phyloP scores from a whole-genome alignment of 1,139 yeast species.

The Nakaseomyces sp. region DNA sequence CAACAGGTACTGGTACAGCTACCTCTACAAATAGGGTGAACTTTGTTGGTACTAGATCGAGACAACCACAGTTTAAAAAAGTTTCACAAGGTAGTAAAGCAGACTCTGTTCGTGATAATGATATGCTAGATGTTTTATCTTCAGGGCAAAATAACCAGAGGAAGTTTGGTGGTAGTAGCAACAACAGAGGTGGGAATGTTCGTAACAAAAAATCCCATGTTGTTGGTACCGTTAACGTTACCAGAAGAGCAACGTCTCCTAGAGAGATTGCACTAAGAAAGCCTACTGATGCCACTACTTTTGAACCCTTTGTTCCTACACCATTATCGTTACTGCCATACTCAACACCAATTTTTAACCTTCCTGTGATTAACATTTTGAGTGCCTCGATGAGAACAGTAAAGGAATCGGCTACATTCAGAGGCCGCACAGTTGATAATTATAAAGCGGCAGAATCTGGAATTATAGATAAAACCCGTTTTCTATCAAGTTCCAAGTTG shows the following conservation, averaged over 20 bases:
- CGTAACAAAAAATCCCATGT: slow-evolving; percentile 1
- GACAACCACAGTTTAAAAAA: slow-evolving; percentile 7
- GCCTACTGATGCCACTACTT: not conserved
- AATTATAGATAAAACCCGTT: slow-evolving; percentile 18
- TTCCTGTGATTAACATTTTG: not conserved
- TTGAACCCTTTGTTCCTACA: slow-evolving; percentile 1
- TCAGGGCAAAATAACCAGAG: not conserved
- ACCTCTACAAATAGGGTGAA: too few species aligned
- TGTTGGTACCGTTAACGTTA: not conserved
- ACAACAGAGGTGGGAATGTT: not conserved
- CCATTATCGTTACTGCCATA: not conserved
- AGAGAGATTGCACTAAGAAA: slow-evolving; percentile 2
- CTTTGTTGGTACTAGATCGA: not conserved
- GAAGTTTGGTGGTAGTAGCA: not conserved
- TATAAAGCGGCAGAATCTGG: not conserved
- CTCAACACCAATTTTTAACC: slow-evolving; percentile 1
- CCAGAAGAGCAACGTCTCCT: not conserved
- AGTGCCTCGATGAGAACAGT: not conserved
- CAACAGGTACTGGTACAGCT: too few species aligned
- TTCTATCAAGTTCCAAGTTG: slow-evolving; percentile 17
- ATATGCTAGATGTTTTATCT: slow-evolving; percentile 1
- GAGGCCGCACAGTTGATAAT: not conserved
- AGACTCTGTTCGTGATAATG: slow-evolving; percentile 2
- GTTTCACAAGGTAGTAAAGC: slow-evolving; percentile 1
- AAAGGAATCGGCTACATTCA: not conserved